Base-by-base conservation (phyloP, 257 asterid species). In the Galeopsis tetrahit region DNA sequence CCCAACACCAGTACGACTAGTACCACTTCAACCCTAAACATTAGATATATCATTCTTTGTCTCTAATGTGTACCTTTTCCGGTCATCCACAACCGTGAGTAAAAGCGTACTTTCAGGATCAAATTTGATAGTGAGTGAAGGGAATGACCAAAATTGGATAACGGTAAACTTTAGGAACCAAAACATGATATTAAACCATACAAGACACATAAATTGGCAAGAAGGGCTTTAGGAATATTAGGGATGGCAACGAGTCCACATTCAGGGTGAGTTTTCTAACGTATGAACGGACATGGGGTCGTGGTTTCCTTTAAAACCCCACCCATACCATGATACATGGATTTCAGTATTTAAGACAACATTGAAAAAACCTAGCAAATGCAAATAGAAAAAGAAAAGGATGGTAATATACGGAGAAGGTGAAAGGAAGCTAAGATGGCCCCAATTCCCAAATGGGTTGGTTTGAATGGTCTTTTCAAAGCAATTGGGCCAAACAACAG, bases 401-500 rank as follows among this genome's bases (percentile, higher is more conserved):
- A 35, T 3, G 56, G 44, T 28, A 21, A 63, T 55, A 34, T 36
- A 57, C n/a, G 48, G 35, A 58, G 76, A 69, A 63, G 68, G 65
- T 40, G 63, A 52, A 68, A 60, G 43, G 67, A 52, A 61, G 63
- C n/a, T 35, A 52, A 65, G 62, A 66, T 56, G 72, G 75, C 36
- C 79, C 71, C 32, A 35, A 64, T 59, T 35, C 79, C 71, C 32
- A 35, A 64, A 64, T 35, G 80, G 69, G 83, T 55, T 58, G 66
- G 67, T 53, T 59, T 5, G 53, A 69, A 28, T 13, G 66, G 63
- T 59, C 74, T 78, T 21, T 21, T 76, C 55, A 76, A 60, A 77
- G 63, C 68, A 68, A 65, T 57, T 53, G 81, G 85, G 80, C 77
- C 82, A 61, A 56, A 34, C 49, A 70, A 78, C 89, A 82, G 84